Conservation (phyloP, 2,329 filamentous ascomycete species). For the Epichloe brachyelytri region DNA sequence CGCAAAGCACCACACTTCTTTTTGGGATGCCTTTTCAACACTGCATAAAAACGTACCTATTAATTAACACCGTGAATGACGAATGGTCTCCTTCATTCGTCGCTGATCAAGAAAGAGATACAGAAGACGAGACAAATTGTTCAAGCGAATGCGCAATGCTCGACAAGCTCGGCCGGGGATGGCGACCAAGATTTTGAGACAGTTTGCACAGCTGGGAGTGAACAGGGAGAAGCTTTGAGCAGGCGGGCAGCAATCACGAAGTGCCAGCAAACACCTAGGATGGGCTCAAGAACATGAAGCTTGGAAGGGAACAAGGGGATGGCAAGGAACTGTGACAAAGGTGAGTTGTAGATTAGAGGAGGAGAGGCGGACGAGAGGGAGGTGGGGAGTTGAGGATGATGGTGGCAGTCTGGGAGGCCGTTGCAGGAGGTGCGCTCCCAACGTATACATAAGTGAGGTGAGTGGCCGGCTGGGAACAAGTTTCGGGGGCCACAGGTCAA, state of each 20-base stretch:
- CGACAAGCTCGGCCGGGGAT: slow-evolving; percentile 6
- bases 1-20: not conserved
- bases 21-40: not conserved
- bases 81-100: slow-evolving; percentile 7
- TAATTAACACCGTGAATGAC: slow-evolving; percentile 16
- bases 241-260: slow-evolving; percentile 5
- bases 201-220: not conserved
- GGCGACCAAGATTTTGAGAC: slow-evolving; percentile 5
- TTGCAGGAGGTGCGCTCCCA: slow-evolving; percentile 1
- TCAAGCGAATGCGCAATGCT: slow-evolving; percentile 5
- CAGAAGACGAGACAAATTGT: not conserved
- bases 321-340: not conserved
- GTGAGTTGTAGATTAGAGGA: slow-evolving; percentile 3
- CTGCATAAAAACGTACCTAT: slow-evolving; percentile 16
- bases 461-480: not conserved
- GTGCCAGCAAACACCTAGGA: slow-evolving; percentile 4
- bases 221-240: not conserved
- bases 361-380: not conserved
- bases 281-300: slow-evolving; percentile 4
- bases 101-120: not conserved
- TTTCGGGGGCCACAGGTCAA: not conserved
- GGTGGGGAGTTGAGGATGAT: not conserved
- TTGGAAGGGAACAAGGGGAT: not conserved
- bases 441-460: not conserved
- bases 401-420: not conserved